phyloP scores from a whole-genome alignment of 371 early-diverging fungal genomes.

The Coemansia sp. region DNA sequence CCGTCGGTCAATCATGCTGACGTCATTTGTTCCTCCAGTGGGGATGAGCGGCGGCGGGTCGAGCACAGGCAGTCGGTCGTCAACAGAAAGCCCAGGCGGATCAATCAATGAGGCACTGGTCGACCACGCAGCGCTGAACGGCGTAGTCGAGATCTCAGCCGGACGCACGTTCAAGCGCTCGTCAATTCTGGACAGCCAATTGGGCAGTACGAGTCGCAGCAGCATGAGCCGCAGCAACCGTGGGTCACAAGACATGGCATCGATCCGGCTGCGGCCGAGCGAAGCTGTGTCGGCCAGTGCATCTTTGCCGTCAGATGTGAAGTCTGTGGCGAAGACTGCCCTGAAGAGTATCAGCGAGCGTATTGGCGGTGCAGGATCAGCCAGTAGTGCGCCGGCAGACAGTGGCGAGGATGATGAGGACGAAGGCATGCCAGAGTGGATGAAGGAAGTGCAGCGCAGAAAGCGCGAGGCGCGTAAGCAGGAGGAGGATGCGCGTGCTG shows the following conservation, averaged over 20 bases:
- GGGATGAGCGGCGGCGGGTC: conserved; percentile 24
- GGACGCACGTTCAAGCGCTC: conserved; percentile 29
- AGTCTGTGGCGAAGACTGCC: conserved; percentile 19
- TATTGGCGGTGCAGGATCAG: conserved; percentile 7
- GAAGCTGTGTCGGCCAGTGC: conserved; percentile 10
- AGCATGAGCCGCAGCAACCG: conserved; percentile 13
- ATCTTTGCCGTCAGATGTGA: background rate
- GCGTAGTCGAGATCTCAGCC: conserved; percentile 30
- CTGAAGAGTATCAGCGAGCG: conserved; percentile 42
- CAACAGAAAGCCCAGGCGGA: conserved; percentile 31
- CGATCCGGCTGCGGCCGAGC: conserved; percentile 47
- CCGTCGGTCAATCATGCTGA: conserved; percentile 46
- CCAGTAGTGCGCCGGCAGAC: background rate
- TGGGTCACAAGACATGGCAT: conserved; percentile 21
- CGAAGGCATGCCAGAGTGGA: conserved; percentile 31
- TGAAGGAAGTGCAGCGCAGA: conserved; percentile 46
- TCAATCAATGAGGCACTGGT: conserved; percentile 1
- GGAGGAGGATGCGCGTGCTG: conserved; percentile 18
- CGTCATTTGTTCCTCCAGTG: conserved; percentile 49
- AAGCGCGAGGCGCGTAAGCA: conserved; percentile 39
- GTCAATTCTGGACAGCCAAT: conserved; percentile 29
- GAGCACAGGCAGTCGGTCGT: conserved; percentile 31
- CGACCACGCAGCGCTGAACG: conserved; percentile 3
- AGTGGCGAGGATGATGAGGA: conserved; percentile 1
- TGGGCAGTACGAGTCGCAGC: background rate